Evolutionary conservation across 805 yeast species (phyloP).

Genomic region (Candida tammaniensis): DNA sequence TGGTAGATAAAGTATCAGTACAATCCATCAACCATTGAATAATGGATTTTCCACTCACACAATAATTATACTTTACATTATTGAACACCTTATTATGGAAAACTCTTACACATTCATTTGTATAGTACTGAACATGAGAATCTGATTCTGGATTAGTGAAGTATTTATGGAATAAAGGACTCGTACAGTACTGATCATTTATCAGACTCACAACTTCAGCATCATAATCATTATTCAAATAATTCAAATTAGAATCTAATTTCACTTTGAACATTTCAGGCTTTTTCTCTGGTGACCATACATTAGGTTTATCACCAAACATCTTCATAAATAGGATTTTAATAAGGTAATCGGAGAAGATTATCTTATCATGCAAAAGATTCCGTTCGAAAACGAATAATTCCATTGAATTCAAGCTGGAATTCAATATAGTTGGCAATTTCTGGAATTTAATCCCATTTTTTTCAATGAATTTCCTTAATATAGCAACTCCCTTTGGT

Average conservation of each 20-base stretch:
- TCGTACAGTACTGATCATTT: slow-evolving; percentile 14
- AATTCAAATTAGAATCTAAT: slow-evolving; percentile 4
- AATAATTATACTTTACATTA: slow-evolving; percentile 31
- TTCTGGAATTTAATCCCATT: slow-evolving; percentile 45
- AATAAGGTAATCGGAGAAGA: slow-evolving; percentile 63
- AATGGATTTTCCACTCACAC: slow-evolving; percentile 72
- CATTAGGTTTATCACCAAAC: slow-evolving; percentile 66
- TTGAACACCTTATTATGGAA: slow-evolving; percentile 40
- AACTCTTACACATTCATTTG: slow-evolving; percentile 60
- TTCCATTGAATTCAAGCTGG: slow-evolving; percentile 69
- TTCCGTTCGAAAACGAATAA: slow-evolving; percentile 68
- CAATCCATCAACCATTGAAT: slow-evolving; percentile 92
- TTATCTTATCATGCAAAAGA: slow-evolving; percentile 51
- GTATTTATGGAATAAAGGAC: slow-evolving; percentile 73
- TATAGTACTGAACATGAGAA: slow-evolving; percentile 75
- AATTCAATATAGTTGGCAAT: slow-evolving; percentile 47
- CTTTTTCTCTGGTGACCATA: slow-evolving; percentile 58
- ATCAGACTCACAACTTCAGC: background rate
- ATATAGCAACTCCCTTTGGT: slow-evolving; percentile 79
- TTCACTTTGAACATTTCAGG: slow-evolving; percentile 24
- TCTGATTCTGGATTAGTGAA: slow-evolving; percentile 90
- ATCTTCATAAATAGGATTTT: slow-evolving; percentile 58
- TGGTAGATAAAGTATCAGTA: slow-evolving; percentile 58
- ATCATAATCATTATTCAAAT: background rate
- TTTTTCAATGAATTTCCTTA: slow-evolving; percentile 57